These are phyloP conservation scores for Boletus subcaerulescens DNA, from an alignment of 768 basidiomycete genomes.

Conservation along the genomic window DNA sequence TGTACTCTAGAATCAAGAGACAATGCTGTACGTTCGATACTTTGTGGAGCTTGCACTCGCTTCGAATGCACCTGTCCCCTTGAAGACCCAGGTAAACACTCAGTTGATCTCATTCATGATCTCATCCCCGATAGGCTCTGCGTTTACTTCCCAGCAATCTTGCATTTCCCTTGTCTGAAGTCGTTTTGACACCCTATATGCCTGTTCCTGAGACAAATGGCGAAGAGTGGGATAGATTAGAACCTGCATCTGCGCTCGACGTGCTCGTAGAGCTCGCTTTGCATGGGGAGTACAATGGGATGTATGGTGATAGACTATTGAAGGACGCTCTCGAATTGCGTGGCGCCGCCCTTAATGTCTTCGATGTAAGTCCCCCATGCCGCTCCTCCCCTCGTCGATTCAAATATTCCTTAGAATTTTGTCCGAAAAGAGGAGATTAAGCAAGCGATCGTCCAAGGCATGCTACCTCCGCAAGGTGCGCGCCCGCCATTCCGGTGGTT, in stretches of 20 bases:
- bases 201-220: conserved; percentile 80
- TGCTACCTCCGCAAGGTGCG: conserved; percentile 60
- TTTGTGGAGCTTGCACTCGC: conserved; percentile 86
- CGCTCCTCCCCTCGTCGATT: background rate
- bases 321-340: conserved; percentile 74
- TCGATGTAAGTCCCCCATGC: conserved; percentile 61
- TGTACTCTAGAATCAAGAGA: conserved; percentile 51
- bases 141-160: conserved; percentile 52
- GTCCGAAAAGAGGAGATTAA: conserved; percentile 69
- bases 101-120: conserved; percentile 12
- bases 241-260: conserved; percentile 76
- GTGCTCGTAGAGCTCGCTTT: conserved; percentile 78
- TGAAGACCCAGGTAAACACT: conserved; percentile 77
- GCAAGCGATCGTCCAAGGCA: conserved; percentile 65
- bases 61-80: conserved; percentile 84
- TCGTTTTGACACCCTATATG: conserved; percentile 71
- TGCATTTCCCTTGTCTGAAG: conserved; percentile 61
- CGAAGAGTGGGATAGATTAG: conserved; percentile 90
- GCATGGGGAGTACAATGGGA: conserved; percentile 85
- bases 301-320: conserved; percentile 51
- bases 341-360: conserved; percentile 72
- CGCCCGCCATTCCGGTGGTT: background rate
- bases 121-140: conserved; percentile 46
- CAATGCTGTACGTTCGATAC: conserved; percentile 62
- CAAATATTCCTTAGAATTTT: conserved; percentile 53